phyloP scores from a whole-genome alignment of 2,329 filamentous ascomycete genomes.

The Cladosporium austrohemisphaericum region DNA sequence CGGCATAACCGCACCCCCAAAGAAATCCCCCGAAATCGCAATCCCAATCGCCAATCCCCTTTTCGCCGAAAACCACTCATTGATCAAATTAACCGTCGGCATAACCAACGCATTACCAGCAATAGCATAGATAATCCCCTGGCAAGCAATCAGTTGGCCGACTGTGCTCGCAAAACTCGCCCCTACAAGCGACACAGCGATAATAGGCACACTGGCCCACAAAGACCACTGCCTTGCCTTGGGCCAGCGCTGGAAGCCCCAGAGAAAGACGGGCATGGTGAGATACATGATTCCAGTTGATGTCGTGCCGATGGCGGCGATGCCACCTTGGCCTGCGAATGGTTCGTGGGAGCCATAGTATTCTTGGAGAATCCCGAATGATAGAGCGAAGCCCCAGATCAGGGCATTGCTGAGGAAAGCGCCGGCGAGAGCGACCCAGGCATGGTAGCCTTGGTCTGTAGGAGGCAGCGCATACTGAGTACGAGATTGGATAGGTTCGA shows the following conservation, averaged over 20 bases:
- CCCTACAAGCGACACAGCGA: conserved; percentile 32
- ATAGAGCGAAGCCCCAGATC: conserved; percentile 17
- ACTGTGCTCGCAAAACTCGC: conserved; percentile 35
- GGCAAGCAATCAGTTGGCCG: conserved; percentile 35
- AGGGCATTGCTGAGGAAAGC: conserved; percentile 30
- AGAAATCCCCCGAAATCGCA: conserved; percentile 43
- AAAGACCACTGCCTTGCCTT: conserved; percentile 33
- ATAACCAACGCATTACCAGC: conserved; percentile 50
- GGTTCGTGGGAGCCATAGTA: conserved; percentile 20
- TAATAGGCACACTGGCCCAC: conserved; percentile 34
- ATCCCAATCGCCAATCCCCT: conserved; percentile 43
- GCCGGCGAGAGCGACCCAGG: conserved; percentile 47
- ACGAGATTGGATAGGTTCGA: conserved; percentile 1
- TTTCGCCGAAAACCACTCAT: conserved; percentile 47
- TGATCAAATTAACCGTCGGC: conserved; percentile 46
- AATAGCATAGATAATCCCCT: conserved; percentile 39
- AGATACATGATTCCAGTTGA: conserved; percentile 41
- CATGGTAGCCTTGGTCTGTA: conserved; percentile 35
- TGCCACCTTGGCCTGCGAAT: conserved; percentile 24
- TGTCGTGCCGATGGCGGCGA: conserved; percentile 44
- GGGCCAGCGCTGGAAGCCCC: conserved; percentile 36
- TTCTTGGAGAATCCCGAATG: conserved; percentile 22
- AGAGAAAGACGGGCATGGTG: conserved; percentile 38
- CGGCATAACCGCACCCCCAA: conserved; percentile 45
- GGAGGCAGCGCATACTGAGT: conserved; percentile 25